Evolutionary conservation across 495 filamentous ascomycete species (phyloP).

Genomic region (Xylaria scruposa): DNA sequence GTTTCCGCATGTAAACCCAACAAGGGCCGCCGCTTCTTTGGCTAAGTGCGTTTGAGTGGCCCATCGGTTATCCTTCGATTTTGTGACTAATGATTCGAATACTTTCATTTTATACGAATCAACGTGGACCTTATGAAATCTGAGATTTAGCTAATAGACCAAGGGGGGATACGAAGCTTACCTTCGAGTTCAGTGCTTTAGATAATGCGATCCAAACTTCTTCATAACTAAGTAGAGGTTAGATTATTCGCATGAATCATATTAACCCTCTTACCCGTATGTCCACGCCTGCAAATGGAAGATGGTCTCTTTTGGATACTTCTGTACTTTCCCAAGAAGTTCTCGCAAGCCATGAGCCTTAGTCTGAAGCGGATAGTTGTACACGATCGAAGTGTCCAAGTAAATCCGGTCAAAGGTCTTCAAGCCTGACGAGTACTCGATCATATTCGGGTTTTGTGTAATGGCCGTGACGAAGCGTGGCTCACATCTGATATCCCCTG

Average conservation of each 20-base stretch:
- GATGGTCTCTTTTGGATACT: constrained; percentile 75
- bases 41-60: constrained; percentile 48
- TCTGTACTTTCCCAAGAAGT: constrained; percentile 69
- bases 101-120: constrained; percentile 79
- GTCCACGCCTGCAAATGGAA: constrained; percentile 94
- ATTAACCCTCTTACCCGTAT: constrained; percentile 67
- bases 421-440: constrained; percentile 74
- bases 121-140: constrained; percentile 70
- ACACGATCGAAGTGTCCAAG: constrained; percentile 82
- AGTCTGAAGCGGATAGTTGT: constrained; percentile 51
- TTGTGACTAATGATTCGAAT: constrained; percentile 68
- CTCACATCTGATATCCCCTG: constrained; percentile 87
- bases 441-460: constrained; percentile 70
- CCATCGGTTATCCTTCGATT: constrained; percentile 39
- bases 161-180: constrained; percentile 34
- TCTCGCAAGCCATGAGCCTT: constrained; percentile 79
- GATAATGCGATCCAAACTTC: constrained; percentile 89
- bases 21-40: constrained; percentile 69
- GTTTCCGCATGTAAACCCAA: constrained; percentile 81
- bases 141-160: neutral
- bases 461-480: constrained; percentile 63
- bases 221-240: constrained; percentile 61
- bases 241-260: neutral
- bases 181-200: constrained; percentile 68
- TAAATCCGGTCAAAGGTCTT: constrained; percentile 80